Percentiles rank a stretch among this genome's conserved stretches.
These are phyloP conservation scores for Aspergillus versicolor DNA, from an alignment of 2,329 filamentous ascomycete species.

Conservation along the genomic window DNA sequence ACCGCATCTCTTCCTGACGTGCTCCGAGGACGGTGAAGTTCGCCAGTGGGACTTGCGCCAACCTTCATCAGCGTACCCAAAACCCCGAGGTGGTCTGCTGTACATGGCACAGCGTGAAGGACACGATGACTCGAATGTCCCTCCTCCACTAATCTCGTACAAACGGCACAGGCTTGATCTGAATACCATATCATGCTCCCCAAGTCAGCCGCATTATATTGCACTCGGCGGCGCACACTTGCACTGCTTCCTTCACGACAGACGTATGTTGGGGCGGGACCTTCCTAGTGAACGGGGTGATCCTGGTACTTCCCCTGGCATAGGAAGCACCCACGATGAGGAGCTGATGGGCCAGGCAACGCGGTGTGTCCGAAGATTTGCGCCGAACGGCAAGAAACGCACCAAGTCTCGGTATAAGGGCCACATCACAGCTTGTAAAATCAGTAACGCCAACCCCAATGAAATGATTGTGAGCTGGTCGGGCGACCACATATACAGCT, in stretches of 20 bases:
- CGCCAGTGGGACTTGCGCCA: constrained; percentile 67
- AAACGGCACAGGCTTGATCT: constrained; percentile 62
- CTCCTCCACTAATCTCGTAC: constrained; percentile 66
- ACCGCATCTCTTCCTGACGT: constrained; percentile 67
- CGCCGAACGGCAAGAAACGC: constrained; percentile 57
- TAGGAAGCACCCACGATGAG: constrained; percentile 49
- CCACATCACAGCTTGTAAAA: constrained; percentile 70
- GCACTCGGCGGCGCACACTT: constrained; percentile 67
- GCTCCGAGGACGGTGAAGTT: constrained; percentile 69
- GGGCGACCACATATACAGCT: constrained; percentile 65
- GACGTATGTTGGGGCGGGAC: constrained; percentile 66
- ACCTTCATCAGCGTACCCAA: constrained; percentile 63
- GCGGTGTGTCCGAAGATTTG: constrained; percentile 65
- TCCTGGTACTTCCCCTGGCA: constrained; percentile 40
- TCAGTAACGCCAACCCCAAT: constrained; percentile 66
- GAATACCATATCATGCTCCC: constrained; percentile 67
- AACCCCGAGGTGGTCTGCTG: constrained; percentile 47
- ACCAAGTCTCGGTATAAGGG: constrained; percentile 52
- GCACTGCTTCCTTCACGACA: constrained; percentile 68
- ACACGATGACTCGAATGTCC: constrained; percentile 53
- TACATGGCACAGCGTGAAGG: constrained; percentile 43
- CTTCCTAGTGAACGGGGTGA: constrained; percentile 53
- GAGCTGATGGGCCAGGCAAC: constrained; percentile 60
- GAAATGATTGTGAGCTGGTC: constrained; percentile 70
- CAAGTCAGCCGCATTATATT: constrained; percentile 68